Percentiles rank a stretch among this genome's conserved stretches.
Evolutionary conservation across 208 protist genomes (phyloP).

Genomic region (Acanthamoeba lenticulata): DNA sequence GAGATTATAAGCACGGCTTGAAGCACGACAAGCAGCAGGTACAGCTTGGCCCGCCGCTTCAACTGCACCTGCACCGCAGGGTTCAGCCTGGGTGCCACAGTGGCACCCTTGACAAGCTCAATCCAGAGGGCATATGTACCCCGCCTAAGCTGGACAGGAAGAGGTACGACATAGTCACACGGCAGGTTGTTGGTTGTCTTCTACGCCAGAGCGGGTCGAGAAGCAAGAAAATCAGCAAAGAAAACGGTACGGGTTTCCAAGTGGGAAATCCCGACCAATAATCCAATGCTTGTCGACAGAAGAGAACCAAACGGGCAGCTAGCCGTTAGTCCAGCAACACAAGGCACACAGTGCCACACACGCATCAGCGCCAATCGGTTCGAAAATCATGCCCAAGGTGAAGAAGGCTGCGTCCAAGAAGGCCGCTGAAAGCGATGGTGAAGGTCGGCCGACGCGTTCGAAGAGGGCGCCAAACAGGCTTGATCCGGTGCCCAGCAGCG

Average conservation of each 20-base stretch:
- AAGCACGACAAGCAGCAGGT: background rate
- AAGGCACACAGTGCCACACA: background rate
- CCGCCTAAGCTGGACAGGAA: slow-evolving; percentile 6
- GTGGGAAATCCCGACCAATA: too few species aligned
- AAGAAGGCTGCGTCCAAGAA: background rate
- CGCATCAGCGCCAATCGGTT: background rate
- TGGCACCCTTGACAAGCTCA: background rate
- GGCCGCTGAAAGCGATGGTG: background rate
- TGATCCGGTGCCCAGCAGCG: background rate
- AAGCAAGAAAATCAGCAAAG: background rate
- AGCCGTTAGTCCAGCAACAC: background rate
- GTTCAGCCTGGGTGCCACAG: background rate
- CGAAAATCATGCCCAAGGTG: background rate
- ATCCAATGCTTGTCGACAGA: background rate
- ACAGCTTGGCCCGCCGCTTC: background rate
- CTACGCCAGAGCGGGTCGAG: background rate
- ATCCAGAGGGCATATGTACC: background rate
- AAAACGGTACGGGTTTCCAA: background rate
- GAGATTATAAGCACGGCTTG: background rate
- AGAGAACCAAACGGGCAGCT: background rate
- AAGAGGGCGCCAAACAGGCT: background rate
- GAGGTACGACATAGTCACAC: background rate
- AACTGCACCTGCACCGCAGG: background rate
- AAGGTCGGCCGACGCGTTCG: background rate
- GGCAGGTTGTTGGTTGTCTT: background rate